Conservation (phyloP, 164 flowering plant genomes). For the Vitis riparia region DNA sequence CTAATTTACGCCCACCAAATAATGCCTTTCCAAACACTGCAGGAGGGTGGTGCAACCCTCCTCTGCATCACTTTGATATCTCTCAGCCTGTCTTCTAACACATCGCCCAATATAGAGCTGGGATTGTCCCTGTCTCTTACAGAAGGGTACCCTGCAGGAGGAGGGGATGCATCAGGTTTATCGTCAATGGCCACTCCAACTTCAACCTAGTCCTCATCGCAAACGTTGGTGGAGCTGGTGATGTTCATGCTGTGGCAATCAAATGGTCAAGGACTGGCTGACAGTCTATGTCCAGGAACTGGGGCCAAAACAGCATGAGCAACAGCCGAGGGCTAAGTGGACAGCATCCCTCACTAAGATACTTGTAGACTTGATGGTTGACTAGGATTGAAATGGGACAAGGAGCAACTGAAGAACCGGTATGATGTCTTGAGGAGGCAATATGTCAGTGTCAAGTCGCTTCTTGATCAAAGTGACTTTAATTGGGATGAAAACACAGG, state of each 20-base stretch:
- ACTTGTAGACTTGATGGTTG: conserved; percentile 53
- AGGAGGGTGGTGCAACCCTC: conserved; percentile 16
- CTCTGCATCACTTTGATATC: conserved; percentile 7
- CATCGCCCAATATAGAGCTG: conserved; percentile 7
- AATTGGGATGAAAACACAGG: conserved; percentile 47
- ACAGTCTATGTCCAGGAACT: no score
- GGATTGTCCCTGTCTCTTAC: conserved; percentile 6
- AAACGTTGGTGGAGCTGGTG: no score
- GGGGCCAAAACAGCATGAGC: conserved; percentile 21
- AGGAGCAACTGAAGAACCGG: conserved; percentile 54
- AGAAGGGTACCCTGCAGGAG: not conserved
- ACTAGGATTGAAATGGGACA: conserved; percentile 56
- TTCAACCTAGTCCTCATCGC: no score
- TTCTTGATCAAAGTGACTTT: conserved; percentile 42
- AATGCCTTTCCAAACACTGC: conserved; percentile 1
- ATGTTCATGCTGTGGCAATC: no score
- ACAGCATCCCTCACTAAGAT: conserved; percentile 40
- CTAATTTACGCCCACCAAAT: conserved; percentile 10
- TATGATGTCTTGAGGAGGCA: conserved; percentile 43
- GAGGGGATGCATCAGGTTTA: no score
- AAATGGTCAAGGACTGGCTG: no score
- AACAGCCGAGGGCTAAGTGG: conserved; percentile 58
- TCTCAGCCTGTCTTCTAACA: conserved; percentile 6
- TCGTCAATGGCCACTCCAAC: no score
- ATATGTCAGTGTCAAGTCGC: conserved; percentile 28